These are phyloP conservation scores for Senecio squalidus DNA, from an alignment of 140 eudicot genomes.

Conservation along the genomic window DNA sequence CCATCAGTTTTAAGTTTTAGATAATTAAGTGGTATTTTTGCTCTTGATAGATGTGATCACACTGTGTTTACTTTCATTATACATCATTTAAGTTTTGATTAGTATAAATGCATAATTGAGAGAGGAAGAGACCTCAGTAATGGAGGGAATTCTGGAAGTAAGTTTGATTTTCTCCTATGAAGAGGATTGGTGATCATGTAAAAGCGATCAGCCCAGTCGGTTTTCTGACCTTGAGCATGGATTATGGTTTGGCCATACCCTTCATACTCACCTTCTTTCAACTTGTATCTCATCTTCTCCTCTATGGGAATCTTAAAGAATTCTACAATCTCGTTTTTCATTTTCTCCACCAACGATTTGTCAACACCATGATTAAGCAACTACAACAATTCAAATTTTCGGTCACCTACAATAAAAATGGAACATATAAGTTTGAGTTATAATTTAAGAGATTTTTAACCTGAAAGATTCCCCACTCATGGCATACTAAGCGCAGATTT, in stretches of 20 bases:
- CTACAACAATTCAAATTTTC: conserved; percentile 21
- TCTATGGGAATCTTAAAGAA: conserved; percentile 45
- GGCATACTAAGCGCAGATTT: conserved; percentile 37
- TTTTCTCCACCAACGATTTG: conserved; percentile 30
- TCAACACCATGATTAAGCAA: conserved; percentile 68
- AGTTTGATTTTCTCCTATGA: conserved; percentile 45
- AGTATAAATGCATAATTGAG: no score
- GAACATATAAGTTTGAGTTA: not conserved
- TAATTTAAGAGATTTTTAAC: conserved; percentile 20
- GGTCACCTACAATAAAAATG: not conserved
- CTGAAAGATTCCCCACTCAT: conserved; percentile 74
- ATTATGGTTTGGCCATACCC: conserved; percentile 67
- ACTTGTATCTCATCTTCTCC: conserved; percentile 46
- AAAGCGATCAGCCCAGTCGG: conserved; percentile 65
- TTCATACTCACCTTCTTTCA: conserved; percentile 38
- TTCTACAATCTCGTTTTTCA: conserved; percentile 32
- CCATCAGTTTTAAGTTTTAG: no score
- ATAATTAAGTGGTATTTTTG: no score
- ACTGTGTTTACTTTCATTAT: no score
- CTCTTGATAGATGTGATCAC: no score
- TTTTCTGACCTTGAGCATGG: conserved; percentile 45
- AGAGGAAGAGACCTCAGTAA: conserved; percentile 33
- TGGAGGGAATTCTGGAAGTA: conserved; percentile 46
- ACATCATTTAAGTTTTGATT: no score
- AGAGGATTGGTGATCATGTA: conserved; percentile 45